phyloP scores from a whole-genome alignment of 164 flowering plant species.

The Magnolia kwangsiensis region DNA sequence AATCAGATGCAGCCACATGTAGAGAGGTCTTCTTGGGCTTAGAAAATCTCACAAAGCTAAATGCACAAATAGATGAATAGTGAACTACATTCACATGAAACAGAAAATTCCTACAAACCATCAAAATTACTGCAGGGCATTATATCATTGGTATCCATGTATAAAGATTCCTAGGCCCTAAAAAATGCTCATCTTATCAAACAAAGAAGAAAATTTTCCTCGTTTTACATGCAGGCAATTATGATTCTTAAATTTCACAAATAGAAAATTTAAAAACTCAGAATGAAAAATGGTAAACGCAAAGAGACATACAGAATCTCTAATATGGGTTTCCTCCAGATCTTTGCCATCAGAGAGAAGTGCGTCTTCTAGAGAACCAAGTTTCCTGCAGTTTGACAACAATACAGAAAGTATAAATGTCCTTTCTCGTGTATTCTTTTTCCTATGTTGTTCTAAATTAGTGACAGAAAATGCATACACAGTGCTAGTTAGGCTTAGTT shows the following conservation, averaged over 20 bases:
- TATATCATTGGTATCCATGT: not conserved
- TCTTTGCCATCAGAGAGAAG: conserved; percentile 46
- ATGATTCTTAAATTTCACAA: not conserved
- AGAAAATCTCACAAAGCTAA: no score
- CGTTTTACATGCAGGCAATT: not conserved
- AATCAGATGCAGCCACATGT: no score
- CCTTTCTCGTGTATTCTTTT: not conserved
- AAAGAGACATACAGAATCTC: conserved; percentile 30
- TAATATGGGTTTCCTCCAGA: conserved; percentile 34
- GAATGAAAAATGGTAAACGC: not conserved
- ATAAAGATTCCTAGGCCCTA: not conserved
- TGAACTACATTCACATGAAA: no score
- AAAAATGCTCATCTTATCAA: not conserved
- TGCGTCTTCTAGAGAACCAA: conserved; percentile 52
- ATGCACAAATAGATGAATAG: no score
- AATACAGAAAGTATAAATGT: not conserved
- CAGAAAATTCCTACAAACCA: no score
- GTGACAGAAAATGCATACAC: not conserved
- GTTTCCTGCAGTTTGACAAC: conserved; percentile 19
- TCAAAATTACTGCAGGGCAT: not conserved
- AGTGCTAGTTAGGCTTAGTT: not conserved
- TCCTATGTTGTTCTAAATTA: not conserved
- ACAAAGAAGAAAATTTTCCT: not conserved
- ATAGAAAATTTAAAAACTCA: not conserved
- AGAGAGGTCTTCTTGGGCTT: no score